phyloP scores from a whole-genome alignment of 257 asterid genomes.

The Solanum ossicruentum region DNA sequence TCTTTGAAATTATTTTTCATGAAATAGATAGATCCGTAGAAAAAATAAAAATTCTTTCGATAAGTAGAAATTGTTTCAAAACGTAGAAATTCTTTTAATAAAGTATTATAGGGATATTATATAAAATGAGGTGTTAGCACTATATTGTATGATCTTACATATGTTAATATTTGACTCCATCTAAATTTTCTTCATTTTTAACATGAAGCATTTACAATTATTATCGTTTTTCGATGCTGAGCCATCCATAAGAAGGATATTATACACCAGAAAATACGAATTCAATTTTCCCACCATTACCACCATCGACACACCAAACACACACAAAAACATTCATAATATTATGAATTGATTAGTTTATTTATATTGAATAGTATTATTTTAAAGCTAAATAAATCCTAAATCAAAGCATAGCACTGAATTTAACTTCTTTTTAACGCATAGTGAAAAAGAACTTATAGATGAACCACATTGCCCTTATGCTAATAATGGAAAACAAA shows the following conservation, averaged over 20 bases:
- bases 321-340: not conserved
- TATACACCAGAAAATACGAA: not conserved
- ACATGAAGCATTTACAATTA: too few species aligned
- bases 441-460: not conserved
- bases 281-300: accelerated
- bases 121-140: not conserved
- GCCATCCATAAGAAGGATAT: not conserved
- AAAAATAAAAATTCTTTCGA: too few species aligned
- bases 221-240: too few species aligned
- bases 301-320: not conserved
- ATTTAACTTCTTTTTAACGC: not conserved
- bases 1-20: not conserved
- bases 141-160: too few species aligned
- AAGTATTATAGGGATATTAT: too few species aligned
- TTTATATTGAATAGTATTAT: not conserved
- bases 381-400: not conserved
- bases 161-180: too few species aligned
- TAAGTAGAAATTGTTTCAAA: too few species aligned
- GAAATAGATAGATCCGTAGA: too few species aligned
- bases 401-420: not conserved
- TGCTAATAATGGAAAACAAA: not conserved
- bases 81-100: too few species aligned
- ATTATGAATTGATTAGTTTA: not conserved
- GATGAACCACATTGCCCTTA: not conserved
- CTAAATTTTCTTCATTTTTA: too few species aligned